These are phyloP conservation scores for Periconia macrospinosa DNA, from an alignment of 2,329 filamentous ascomycete genomes.

Conservation along the genomic window DNA sequence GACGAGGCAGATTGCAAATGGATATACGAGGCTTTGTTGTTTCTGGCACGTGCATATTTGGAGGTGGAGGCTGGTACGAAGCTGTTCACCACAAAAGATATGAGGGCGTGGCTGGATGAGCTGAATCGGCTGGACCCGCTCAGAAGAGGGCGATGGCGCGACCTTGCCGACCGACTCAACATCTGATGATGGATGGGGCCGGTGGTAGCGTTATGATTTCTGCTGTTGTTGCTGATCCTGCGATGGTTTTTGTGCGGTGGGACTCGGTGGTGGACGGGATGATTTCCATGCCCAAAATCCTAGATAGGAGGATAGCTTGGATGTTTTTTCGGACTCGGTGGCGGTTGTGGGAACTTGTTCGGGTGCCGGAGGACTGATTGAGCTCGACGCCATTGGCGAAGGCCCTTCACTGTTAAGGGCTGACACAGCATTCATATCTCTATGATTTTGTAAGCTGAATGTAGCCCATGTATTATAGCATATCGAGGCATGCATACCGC, in stretches of 20 bases:
- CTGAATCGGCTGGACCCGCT: conserved; percentile 73
- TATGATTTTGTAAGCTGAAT: conserved; percentile 16
- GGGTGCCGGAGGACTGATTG: conserved; percentile 12
- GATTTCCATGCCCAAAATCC: conserved; percentile 43
- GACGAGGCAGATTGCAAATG: conserved; percentile 77
- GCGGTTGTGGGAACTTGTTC: conserved; percentile 8
- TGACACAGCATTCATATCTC: conserved; percentile 28
- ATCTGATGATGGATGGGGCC: conserved; percentile 27
- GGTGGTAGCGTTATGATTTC: conserved; percentile 54
- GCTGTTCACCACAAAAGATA: conserved; percentile 47
- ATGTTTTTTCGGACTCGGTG: conserved; percentile 9
- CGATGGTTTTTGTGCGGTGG: conserved; percentile 16
- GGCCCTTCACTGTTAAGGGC: conserved; percentile 17
- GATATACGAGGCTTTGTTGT: conserved; percentile 84
- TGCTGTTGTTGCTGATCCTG: conserved; percentile 31
- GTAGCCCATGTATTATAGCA: not conserved
- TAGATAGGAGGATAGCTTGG: conserved; percentile 24
- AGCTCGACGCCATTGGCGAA: conserved; percentile 15
- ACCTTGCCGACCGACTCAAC: conserved; percentile 59
- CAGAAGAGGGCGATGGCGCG: conserved; percentile 73
- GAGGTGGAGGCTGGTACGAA: conserved; percentile 48
- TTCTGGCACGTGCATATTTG: conserved; percentile 68
- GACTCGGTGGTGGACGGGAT: conserved; percentile 47
- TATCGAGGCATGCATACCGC: conserved; percentile 18
- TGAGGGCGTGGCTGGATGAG: conserved; percentile 60